Base-by-base conservation (phyloP, 768 basidiomycete genomes). In the Russula virescens region DNA sequence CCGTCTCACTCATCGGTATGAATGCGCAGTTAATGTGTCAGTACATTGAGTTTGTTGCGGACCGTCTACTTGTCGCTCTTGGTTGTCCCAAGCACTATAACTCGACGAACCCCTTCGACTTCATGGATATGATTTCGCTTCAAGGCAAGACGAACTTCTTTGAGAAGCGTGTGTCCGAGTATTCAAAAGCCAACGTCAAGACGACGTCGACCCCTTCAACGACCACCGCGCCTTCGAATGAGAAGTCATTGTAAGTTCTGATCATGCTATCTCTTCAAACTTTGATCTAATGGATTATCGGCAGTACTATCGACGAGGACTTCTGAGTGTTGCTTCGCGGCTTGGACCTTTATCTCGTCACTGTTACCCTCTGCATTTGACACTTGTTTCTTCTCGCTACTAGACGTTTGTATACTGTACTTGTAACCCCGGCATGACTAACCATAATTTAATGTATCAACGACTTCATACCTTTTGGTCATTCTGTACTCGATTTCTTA, bases 111-210 rank as follows among this genome's bases (percentile, higher is more conserved):
- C 95, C 94, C 8, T 89, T 91, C 73, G 89, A 94, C 73, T 94
- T 94, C 70, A 94, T 94, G 91, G 92, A 95, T 68, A 85, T 94
- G 83, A 95, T 95, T 50, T 96, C 93, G 18, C 78, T 97, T 7
- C 89, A 94, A 76, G 95, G 95, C 66, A 98, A 98, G 79, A 92
- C 94, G 45, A 94, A 97, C 76, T 97, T 97, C 74, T 97, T 95
- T 72, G 94, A 96, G 77, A 94, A 95, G 75, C 83, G 94, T 1
- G 95, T 97, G 4, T 94, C 91, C 3, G 89, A 91, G 21, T 91
- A 91, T 69, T 79, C 85, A 18, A 88, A 83, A 69, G 88, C 89
- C 10, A 78, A 82, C 54, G 79, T 89, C 60, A 66, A 67, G 47
- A 59, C 60, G 34, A 59, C 64, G 8, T 45, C 60, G 21, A 54